These are phyloP conservation scores for Mimosa pudica DNA, from an alignment of 306 rosid species.

Conservation along the genomic window DNA sequence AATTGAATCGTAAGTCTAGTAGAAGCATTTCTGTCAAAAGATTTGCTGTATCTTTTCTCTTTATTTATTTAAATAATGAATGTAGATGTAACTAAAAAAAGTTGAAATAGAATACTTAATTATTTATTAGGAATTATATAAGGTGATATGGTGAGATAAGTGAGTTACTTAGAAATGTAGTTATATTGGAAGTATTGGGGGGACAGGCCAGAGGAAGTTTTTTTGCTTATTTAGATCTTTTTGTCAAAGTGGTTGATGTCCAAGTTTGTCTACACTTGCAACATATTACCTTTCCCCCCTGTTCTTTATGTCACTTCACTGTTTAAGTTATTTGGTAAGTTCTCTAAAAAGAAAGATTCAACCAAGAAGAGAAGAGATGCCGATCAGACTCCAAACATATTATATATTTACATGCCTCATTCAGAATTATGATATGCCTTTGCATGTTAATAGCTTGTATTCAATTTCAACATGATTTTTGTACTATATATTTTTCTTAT, in stretches of 20 bases:
- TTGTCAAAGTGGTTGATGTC: constrained; percentile 1
- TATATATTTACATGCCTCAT: neutral
- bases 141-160: neutral
- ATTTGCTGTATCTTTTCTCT: neutral
- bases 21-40: neutral
- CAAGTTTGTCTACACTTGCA: neutral
- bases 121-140: neutral
- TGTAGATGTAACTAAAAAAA: neutral
- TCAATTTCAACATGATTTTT: constrained; percentile 9
- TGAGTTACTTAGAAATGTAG: neutral
- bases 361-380: neutral
- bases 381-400: neutral
- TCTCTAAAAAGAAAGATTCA: neutral
- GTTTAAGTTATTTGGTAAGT: neutral
- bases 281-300: neutral
- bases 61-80: neutral
- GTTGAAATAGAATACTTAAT: neutral
- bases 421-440: neutral
- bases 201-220: neutral
- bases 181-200: neutral
- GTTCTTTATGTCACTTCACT: neutral
- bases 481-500: constrained; percentile 12
- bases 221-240: neutral
- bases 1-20: neutral
- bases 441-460: constrained; percentile 5